phyloP scores from a whole-genome alignment of 768 basidiomycete genomes.

The Strobilomyces confusus region DNA sequence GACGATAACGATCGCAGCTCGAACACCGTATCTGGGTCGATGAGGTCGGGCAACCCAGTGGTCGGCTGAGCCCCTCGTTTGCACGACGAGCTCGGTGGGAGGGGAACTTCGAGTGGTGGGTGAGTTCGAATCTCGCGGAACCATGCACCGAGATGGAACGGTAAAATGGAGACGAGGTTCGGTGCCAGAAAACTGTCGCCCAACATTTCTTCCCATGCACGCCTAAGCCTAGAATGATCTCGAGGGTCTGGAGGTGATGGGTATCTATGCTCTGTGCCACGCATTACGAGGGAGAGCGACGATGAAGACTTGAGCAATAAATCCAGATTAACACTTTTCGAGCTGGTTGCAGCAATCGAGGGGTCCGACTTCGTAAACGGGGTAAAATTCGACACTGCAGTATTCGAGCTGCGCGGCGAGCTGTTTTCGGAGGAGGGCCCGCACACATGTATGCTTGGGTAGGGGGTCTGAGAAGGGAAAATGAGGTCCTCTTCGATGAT shows the following conservation, averaged over 20 bases:
- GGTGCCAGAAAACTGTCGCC: conserved; percentile 50
- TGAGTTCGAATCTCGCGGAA: conserved; percentile 53
- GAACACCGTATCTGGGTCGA: conserved; percentile 31
- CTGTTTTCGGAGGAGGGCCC: conserved; percentile 18
- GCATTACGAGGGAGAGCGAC: conserved; percentile 20
- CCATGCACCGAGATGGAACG: conserved; percentile 59
- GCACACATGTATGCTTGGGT: conserved; percentile 1
- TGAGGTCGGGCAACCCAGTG: conserved; percentile 16
- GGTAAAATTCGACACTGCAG: conserved; percentile 18
- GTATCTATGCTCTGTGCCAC: conserved; percentile 7
- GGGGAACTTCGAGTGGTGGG: conserved; percentile 45
- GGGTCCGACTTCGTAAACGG: conserved; percentile 24
- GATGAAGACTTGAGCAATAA: conserved; percentile 14
- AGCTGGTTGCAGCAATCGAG: conserved; percentile 12
- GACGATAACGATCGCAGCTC: conserved; percentile 29
- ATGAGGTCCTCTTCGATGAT: conserved; percentile 71
- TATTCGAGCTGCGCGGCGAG: conserved; percentile 29
- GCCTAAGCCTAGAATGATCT: conserved; percentile 58
- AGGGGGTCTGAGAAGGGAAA: conserved; percentile 46
- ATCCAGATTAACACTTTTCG: conserved; percentile 13
- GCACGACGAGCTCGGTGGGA: conserved; percentile 49
- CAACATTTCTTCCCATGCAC: conserved; percentile 69
- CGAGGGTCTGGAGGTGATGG: conserved; percentile 41
- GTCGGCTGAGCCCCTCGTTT: conserved; percentile 17
- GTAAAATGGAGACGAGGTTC: conserved; percentile 54